Evolutionary conservation across 129 eudicot genomes (phyloP), one percentile per base, ranked within the genome.

Genomic region (Helianthus tuberosus): DNA sequence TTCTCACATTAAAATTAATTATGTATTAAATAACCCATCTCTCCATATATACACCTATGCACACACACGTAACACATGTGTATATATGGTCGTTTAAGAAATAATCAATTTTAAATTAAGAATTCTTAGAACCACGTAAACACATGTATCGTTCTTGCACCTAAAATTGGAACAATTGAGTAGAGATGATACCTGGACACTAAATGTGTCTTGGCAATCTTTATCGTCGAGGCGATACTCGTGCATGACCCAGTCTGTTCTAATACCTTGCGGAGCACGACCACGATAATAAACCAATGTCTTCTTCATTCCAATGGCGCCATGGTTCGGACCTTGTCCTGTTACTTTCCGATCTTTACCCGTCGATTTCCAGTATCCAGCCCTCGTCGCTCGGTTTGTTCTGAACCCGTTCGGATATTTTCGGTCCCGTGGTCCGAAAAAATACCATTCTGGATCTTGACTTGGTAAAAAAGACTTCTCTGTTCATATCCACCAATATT

Each of bases 201-300:
- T 89, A 8, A 90, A 84, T n/a, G 84, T 71, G 67, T 84, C 87
- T 13, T 83, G 87, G 38, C 82, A 91, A 46, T 91, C 96, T 68
- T 89, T 92, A 69, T 95, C 99, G 3, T 92, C 96, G 0, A 95
- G 91, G 3, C 99, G 88, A 85, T 95, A 95, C 51, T 95, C 99
- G 61, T 95, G 97, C 99, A 95, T 95, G 0, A 95, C 99, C 99
- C 99, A 95, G 41, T 95, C 93, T 2, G 99, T 91, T 70, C 99
- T 85, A 41, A 85, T 85, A 11, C 99, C 99, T 64, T 92, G 97
- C 14, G 99, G 99, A 14, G 99, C 99, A 46, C 99, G 82, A 0
- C 99, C 99, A 0, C 97, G 83, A 75, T 95, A 95, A 80, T 91
- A 95, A 57, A 95, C 99, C 81, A 95, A 68, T 6, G 99, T 95